phyloP scores from a whole-genome alignment of 2,329 filamentous ascomycete species.

The Cercospora zeae-maydis region DNA sequence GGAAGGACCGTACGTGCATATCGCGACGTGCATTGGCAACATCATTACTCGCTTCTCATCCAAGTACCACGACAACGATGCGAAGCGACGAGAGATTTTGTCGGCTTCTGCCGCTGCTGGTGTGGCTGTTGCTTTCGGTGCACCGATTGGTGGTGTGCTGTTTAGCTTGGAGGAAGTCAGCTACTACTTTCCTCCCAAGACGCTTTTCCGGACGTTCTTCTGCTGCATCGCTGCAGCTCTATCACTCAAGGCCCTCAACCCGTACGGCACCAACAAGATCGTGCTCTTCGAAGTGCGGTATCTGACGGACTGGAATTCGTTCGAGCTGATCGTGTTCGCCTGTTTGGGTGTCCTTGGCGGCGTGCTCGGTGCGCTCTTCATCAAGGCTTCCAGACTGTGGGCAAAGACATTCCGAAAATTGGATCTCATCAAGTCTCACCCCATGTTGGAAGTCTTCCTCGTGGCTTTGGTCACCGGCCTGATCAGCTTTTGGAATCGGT shows the following conservation, averaged over 20 bases:
- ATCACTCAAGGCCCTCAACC: slow-evolving; percentile 90
- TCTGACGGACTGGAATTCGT: slow-evolving; percentile 84
- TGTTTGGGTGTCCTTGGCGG: slow-evolving; percentile 84
- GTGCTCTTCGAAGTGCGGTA: slow-evolving; percentile 96
- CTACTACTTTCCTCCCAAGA: slow-evolving; percentile 97
- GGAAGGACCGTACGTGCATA: slow-evolving; percentile 95
- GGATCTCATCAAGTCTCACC: slow-evolving; percentile 72
- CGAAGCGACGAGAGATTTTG: slow-evolving; percentile 87
- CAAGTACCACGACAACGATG: slow-evolving; percentile 93
- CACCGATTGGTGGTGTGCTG: slow-evolving; percentile 82
- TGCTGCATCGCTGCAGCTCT: slow-evolving; percentile 89
- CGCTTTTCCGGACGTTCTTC: slow-evolving; percentile 94
- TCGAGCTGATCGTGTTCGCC: slow-evolving; percentile 82
- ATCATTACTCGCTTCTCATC: slow-evolving; percentile 89
- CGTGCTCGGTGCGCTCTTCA: slow-evolving; percentile 82
- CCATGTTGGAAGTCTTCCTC: slow-evolving; percentile 80
- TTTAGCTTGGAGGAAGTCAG: slow-evolving; percentile 94
- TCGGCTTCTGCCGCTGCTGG: slow-evolving; percentile 88
- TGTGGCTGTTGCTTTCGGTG: slow-evolving; percentile 90
- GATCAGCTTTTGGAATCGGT: slow-evolving; percentile 87
- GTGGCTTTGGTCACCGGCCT: slow-evolving; percentile 82
- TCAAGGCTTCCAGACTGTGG: slow-evolving; percentile 91
- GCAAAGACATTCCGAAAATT: slow-evolving; percentile 83
- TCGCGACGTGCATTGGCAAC: slow-evolving; percentile 91
- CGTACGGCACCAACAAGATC: slow-evolving; percentile 93